Base-by-base conservation (phyloP, 2,329 filamentous ascomycete species). In the Xylariales sp. region DNA sequence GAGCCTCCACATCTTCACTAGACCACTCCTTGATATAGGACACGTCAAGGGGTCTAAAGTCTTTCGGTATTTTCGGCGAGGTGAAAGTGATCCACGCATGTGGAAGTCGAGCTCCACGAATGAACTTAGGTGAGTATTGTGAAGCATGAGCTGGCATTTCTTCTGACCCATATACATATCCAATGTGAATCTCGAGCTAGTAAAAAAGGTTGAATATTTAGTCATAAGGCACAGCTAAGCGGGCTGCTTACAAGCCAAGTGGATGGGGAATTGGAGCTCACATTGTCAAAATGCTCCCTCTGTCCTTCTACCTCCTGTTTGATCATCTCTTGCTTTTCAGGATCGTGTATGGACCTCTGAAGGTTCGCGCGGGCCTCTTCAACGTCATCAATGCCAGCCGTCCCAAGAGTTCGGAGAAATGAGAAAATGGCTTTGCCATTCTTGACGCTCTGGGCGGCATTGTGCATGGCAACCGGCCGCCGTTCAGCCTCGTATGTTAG, bases 371-470 rank as follows among this genome's bases (percentile, higher is more conserved):
- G 47, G 5, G 57, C 51, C 20, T 55, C 45, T 29, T 56, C 48
- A 1, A 56, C 24, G 16, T 55, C 46, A 1, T 51, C 49, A 12
- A 46, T 47, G 5, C 52, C 56, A 4, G 62, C 59, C 0, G 60
- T 60, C 1, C 63, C 62, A 2, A 68, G 38, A 0, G 54, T 53
- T 29, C 65, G 65, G 13, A 68, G 47, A 2, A 69, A 55, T 0
- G 49, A 52, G 29, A 69, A 69, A 5, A 69, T 67, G 29, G 63
- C 51, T 29, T 58, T 53, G 2, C 65, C 65, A 17, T 69, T 69
- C 37, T 67, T 66, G 25, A 69, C 59, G 38, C 63, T 67, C 38
- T 69, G 66, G 4, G 54, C 46, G 0, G 65, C 59, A 36, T 65
- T 66, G 1, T 65, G 53, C 2, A 60, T 40, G 1, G 65, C 64